Percentiles rank a stretch among this genome's conserved stretches.
Conservation (phyloP, 129 eudicot species). For the Saussurea involucrata region DNA sequence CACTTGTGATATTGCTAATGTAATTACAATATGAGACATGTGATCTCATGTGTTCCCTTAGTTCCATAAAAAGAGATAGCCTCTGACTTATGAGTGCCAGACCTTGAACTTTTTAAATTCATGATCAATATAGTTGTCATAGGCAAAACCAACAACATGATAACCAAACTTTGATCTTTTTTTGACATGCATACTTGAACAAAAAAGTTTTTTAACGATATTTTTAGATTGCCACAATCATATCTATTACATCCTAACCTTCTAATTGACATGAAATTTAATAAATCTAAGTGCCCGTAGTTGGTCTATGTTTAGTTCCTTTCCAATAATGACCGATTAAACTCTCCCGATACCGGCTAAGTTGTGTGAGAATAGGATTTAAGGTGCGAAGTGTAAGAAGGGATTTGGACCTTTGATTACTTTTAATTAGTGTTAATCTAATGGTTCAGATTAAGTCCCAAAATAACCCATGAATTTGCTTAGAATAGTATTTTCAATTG, state of each 20-base stretch:
- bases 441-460: too few relatives aligned
- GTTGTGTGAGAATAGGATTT: too few relatives aligned
- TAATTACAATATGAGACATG: neutral
- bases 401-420: too few relatives aligned
- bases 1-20: neutral
- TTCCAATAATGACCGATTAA: neutral
- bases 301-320: neutral
- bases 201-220: neutral
- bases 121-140: neutral
- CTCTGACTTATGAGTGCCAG: neutral
- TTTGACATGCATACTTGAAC: neutral
- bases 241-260: neutral
- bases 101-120: neutral
- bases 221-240: neutral
- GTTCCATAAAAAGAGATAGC: neutral
- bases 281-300: neutral
- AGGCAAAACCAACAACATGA: neutral
- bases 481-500: too few relatives aligned
- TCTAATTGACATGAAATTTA: neutral
- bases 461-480: too few relatives aligned
- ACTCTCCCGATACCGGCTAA: neutral
- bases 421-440: too few relatives aligned
- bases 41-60: neutral
- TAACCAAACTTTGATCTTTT: neutral
- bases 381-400: too few relatives aligned